Evolutionary conservation across 768 basidiomycete species (phyloP).

Genomic region (Termitomyces sp.): DNA sequence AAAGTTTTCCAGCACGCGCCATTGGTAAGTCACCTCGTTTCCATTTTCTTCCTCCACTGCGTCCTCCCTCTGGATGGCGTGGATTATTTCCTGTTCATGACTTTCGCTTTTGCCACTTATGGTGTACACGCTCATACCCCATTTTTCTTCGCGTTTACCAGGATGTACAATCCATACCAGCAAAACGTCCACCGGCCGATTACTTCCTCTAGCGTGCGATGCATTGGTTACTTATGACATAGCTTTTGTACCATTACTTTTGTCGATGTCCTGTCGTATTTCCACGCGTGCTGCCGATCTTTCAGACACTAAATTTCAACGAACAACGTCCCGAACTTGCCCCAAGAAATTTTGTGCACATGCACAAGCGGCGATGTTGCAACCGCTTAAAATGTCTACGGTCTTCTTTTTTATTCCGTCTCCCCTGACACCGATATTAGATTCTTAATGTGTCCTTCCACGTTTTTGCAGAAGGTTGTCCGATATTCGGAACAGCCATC

Average conservation of each 20-base stretch:
- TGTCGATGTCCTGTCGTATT: background rate
- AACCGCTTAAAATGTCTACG: background rate
- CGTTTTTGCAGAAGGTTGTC: background rate
- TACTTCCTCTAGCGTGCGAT: constrained; percentile 59
- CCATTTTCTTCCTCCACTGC: background rate
- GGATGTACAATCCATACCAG: constrained; percentile 79
- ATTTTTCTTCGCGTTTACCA: constrained; percentile 20
- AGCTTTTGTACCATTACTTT: constrained; percentile 6
- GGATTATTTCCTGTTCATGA: constrained; percentile 3
- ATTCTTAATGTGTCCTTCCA: background rate
- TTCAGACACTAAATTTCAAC: background rate
- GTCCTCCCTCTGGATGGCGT: background rate
- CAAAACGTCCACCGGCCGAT: constrained; percentile 81
- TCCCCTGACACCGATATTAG: background rate
- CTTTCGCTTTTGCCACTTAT: background rate
- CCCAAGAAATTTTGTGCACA: background rate
- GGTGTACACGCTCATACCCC: background rate
- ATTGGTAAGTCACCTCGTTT: constrained; percentile 44
- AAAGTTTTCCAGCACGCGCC: constrained; percentile 93
- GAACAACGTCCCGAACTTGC: background rate
- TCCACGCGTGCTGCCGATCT: constrained; percentile 1
- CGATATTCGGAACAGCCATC: background rate
- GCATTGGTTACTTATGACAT: background rate
- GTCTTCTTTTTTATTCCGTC: background rate
- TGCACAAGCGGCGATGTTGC: background rate